phyloP scores from a whole-genome alignment of 31 red algal genomes.

The Odonthalia washingtoniensis region DNA sequence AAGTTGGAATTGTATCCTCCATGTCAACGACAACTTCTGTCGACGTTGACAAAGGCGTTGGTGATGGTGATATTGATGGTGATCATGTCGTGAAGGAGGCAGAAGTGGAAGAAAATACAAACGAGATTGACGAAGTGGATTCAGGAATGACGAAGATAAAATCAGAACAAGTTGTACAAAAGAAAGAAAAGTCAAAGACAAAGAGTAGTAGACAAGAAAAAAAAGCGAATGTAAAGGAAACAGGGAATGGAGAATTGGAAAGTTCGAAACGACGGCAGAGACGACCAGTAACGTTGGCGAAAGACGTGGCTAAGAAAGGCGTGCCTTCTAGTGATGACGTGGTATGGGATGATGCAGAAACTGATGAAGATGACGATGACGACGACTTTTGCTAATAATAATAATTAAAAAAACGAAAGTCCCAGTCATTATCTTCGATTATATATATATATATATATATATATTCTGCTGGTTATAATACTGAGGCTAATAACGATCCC shows the following conservation, averaged over 20 bases:
- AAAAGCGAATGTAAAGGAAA: too few relatives aligned
- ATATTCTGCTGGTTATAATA: too few relatives aligned
- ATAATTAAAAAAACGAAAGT: too few relatives aligned
- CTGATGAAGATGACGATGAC: constrained; percentile 66
- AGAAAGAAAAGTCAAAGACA: not conserved
- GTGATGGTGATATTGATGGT: too few relatives aligned
- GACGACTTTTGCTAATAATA: too few relatives aligned
- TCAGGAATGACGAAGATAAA: not conserved
- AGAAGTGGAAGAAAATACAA: constrained; percentile 4
- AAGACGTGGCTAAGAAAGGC: not conserved
- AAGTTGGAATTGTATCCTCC: not conserved
- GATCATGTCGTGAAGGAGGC: not conserved
- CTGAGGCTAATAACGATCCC: too few relatives aligned
- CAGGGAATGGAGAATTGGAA: too few relatives aligned
- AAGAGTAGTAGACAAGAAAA: not conserved
- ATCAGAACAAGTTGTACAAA: not conserved
- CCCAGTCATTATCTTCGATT: too few relatives aligned
- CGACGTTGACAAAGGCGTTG: too few relatives aligned
- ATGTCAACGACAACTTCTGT: too few relatives aligned
- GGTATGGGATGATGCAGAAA: constrained; percentile 72
- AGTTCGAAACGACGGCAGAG: too few relatives aligned
- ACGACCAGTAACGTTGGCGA: not conserved
- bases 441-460: too few relatives aligned
- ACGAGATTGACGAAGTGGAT: not conserved
- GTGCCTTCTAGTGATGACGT: constrained; percentile 36